A percentile compares a stretch with the other conserved stretches of the same genome.
Conservation (phyloP, 257 asterid species). For the Anisodus acutangulus region DNA sequence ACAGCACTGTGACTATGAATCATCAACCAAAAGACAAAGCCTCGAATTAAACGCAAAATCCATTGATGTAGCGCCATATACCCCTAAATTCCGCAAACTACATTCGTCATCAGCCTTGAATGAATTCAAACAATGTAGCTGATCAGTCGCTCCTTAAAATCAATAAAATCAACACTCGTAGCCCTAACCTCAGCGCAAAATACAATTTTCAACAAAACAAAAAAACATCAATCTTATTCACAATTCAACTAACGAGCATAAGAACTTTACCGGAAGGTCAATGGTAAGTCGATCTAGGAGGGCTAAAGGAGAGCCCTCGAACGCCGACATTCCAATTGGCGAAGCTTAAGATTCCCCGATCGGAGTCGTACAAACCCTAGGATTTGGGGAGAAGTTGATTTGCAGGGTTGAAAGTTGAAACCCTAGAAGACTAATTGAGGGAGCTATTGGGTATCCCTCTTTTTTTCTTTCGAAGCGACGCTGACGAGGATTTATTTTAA, state of each 20-base stretch:
- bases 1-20: neutral
- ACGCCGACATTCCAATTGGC: slow-evolving; percentile 73
- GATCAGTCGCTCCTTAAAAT: neutral
- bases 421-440: slow-evolving; percentile 47
- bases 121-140: slow-evolving; percentile 2
- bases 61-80: neutral
- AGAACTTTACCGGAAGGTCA: slow-evolving; percentile 47
- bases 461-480: neutral
- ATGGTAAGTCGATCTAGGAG: slow-evolving; percentile 50
- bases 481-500: slow-evolving; percentile 5
- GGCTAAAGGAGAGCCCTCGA: slow-evolving; percentile 50
- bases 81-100: neutral
- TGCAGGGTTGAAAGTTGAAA: slow-evolving; percentile 57
- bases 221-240: neutral
- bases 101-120: neutral
- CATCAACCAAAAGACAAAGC: neutral
- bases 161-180: neutral
- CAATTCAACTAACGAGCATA: neutral
- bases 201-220: neutral
- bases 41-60: neutral
- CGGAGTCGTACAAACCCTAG: slow-evolving; percentile 55
- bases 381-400: slow-evolving; percentile 33
- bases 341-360: slow-evolving; percentile 57
- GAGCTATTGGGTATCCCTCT: neutral
- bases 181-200: neutral